Percentiles rank a stretch among this genome's conserved stretches.
Conservation (phyloP, 1,284 basidiomycete species). For the Lignosus rhinocerotis region DNA sequence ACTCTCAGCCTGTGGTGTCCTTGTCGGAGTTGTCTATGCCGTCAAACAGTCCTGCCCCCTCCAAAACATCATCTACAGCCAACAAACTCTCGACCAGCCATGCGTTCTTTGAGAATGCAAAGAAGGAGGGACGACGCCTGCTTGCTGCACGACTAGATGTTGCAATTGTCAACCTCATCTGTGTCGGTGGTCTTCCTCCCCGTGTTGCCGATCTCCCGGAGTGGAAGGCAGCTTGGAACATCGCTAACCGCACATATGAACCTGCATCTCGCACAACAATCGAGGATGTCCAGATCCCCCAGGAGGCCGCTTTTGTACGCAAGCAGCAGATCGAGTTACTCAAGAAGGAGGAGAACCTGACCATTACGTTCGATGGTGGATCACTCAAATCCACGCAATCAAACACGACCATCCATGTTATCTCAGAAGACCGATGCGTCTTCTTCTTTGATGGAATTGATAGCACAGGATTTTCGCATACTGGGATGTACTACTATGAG, state of each 20-base stretch:
- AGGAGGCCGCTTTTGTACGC: neutral
- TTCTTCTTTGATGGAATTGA: conserved; percentile 8
- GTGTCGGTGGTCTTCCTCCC: neutral
- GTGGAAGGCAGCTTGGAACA: conserved; percentile 17
- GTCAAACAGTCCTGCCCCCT: neutral
- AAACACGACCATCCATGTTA: conserved; percentile 13
- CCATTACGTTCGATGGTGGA: conserved; percentile 15
- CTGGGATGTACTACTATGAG: conserved; percentile 10
- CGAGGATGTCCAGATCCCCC: conserved; percentile 2
- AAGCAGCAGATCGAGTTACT: conserved; percentile 2
- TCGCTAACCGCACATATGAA: conserved; percentile 13
- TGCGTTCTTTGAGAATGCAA: neutral
- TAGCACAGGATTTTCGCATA: conserved; percentile 5
- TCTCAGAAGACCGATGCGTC: neutral
- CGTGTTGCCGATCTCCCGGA: conserved; percentile 18
- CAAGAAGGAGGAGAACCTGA: conserved; percentile 6
- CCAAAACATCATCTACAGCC: neutral
- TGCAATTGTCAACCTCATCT: neutral
- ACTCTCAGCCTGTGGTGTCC: too few species aligned
- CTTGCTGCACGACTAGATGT: neutral
- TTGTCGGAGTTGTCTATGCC: too few species aligned
- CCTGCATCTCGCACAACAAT: conserved; percentile 9
- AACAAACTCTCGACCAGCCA: neutral
- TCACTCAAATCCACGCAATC: neutral
- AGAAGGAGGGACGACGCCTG: neutral